Evolutionary conservation across 2,329 filamentous ascomycete genomes (phyloP).

Genomic region (Apiospora saccharicola): DNA sequence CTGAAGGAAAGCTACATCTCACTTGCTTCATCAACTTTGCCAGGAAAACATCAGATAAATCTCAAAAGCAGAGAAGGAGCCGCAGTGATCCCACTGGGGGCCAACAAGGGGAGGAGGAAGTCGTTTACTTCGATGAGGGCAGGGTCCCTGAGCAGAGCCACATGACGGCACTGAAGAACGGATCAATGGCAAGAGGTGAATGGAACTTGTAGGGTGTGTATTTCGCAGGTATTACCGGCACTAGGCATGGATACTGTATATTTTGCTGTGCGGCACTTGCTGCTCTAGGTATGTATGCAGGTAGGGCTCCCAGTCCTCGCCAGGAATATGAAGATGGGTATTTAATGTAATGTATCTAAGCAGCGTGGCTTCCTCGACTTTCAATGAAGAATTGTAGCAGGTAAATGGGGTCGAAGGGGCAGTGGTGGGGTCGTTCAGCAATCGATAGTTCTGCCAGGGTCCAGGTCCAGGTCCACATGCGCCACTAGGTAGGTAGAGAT

Average conservation of each 20-base stretch:
- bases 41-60: background rate
- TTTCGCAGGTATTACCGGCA: background rate
- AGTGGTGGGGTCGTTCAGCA: background rate
- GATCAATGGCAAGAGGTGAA: background rate
- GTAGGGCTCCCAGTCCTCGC: background rate
- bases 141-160: background rate
- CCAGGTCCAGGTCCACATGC: background rate
- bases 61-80: background rate
- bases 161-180: background rate
- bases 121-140: background rate
- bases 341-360: background rate
- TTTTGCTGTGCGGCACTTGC: background rate
- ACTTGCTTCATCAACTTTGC: too few relatives aligned
- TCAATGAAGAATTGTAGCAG: background rate
- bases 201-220: background rate
- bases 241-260: slow-evolving; percentile 10
- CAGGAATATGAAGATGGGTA: background rate
- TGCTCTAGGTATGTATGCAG: background rate
- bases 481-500: background rate
- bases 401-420: background rate
- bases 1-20: background rate
- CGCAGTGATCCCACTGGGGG: background rate
- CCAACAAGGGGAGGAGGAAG: background rate
- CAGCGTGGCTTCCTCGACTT: background rate
- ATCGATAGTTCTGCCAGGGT: slow-evolving; percentile 2